Conservation (phyloP, 2,329 filamentous ascomycete species). For the Fusarium agapanthi region DNA sequence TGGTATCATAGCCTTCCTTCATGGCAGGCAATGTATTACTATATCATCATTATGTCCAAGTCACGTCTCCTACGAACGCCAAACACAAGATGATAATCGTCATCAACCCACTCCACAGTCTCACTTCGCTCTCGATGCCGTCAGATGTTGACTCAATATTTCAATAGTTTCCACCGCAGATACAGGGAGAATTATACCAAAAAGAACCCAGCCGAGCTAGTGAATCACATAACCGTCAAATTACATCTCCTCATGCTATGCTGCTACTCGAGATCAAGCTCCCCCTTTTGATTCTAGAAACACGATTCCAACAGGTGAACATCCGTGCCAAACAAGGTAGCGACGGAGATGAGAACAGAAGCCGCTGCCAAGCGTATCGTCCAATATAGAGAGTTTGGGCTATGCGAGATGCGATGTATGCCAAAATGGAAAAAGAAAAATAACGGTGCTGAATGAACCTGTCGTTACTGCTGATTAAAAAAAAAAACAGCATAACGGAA, state of each 20-base stretch:
- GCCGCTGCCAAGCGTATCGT: conserved; percentile 6
- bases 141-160: neutral
- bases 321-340: conserved; percentile 4
- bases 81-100: conserved; percentile 2
- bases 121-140: neutral
- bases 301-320: conserved; percentile 13
- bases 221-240: neutral
- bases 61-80: conserved; percentile 19
- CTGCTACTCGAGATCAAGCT: neutral
- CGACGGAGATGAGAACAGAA: conserved; percentile 17
- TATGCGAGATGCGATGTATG: conserved; percentile 28
- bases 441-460: conserved; percentile 2
- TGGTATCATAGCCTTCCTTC: conserved; percentile 1
- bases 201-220: neutral
- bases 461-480: neutral
- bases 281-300: conserved; percentile 17
- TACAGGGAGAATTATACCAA: neutral
- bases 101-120: neutral
- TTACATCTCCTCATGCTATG: conserved; percentile 8
- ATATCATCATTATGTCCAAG: conserved; percentile 35
- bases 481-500: neutral
- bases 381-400: conserved; percentile 6
- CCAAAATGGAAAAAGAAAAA: conserved; percentile 28
- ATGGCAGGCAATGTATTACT: conserved; percentile 31
- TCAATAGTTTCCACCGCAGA: neutral